Evolutionary conservation across 225 moss, liverwort and hornwort genomes (phyloP).

Genomic region (Ulota crispa): DNA sequence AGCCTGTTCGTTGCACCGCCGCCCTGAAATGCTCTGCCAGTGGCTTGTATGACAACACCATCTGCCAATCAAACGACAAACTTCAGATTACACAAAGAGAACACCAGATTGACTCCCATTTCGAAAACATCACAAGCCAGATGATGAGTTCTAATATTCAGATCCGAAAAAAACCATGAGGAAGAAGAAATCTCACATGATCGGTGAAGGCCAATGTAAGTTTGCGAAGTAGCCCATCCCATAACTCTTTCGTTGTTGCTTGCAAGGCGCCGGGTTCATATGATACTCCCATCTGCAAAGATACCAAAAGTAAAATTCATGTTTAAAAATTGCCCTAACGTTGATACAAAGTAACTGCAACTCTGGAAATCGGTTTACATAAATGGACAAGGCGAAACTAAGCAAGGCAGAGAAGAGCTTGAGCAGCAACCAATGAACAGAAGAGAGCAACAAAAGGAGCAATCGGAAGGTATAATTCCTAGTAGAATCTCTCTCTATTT

Average conservation of each 20-base stretch:
- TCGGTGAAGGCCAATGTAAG: conserved; percentile 72
- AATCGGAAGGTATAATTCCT: not conserved
- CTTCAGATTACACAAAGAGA: conserved; percentile 12
- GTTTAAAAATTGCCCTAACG: not conserved
- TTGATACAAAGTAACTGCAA: not conserved
- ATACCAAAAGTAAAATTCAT: conserved; percentile 13
- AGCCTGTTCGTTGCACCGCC: conserved; percentile 62
- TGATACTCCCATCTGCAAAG: conserved; percentile 69
- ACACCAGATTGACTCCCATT: not conserved
- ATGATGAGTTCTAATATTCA: not conserved
- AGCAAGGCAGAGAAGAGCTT: conserved; percentile 1
- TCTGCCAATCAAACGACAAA: conserved; percentile 54
- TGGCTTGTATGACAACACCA: conserved; percentile 68
- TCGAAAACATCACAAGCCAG: not conserved
- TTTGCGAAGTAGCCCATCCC: conserved; percentile 72
- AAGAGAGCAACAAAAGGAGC: not conserved
- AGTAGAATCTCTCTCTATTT: not conserved
- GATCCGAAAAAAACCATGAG: not conserved
- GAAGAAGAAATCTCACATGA: conserved; percentile 64
- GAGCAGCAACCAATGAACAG: not conserved
- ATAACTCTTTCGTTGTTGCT: conserved; percentile 63
- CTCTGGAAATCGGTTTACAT: not conserved
- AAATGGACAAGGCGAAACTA: not conserved
- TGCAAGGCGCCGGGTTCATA: conserved; percentile 54
- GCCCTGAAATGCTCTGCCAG: conserved; percentile 82